Conservation (phyloP, 306 rosid genomes). For the Oxytropis ochrocephala region DNA sequence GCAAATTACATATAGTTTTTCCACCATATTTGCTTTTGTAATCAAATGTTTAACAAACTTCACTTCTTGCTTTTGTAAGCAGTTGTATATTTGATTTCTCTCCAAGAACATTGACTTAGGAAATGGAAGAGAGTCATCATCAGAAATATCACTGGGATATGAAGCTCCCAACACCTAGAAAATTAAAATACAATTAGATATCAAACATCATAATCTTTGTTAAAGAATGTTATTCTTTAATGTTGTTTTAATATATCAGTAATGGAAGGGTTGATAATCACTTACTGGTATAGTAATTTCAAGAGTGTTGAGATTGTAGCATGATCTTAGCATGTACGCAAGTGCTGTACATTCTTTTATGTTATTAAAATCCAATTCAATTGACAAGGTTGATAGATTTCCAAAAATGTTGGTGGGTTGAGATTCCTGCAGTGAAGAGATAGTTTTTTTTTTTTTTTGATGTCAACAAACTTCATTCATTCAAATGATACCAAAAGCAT, state of each 20-base stretch:
- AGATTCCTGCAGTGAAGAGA: neutral
- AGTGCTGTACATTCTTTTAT: neutral
- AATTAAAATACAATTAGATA: neutral
- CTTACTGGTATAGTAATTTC: conserved; percentile 16
- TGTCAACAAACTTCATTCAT: too few species aligned
- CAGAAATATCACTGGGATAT: too few species aligned
- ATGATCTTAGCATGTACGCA: neutral
- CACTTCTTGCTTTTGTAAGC: too few species aligned
- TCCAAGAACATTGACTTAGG: too few species aligned
- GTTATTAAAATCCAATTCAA: conserved; percentile 24
- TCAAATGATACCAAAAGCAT: too few species aligned
- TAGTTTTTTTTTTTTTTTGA: too few species aligned
- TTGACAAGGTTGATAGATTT: neutral
- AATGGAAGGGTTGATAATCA: neutral
- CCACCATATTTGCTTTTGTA: neutral
- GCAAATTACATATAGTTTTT: neutral
- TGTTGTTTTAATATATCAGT: too few species aligned
- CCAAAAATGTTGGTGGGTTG: neutral
- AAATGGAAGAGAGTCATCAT: too few species aligned
- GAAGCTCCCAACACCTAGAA: conserved; percentile 13
- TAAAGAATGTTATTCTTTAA: too few species aligned
- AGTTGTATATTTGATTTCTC: too few species aligned
- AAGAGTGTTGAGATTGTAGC: neutral
- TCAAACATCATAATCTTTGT: too few species aligned
- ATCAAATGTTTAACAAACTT: conserved; percentile 17